Base-by-base conservation (phyloP, 805 yeast species). In the Wickerhamiella hasegawae region DNA sequence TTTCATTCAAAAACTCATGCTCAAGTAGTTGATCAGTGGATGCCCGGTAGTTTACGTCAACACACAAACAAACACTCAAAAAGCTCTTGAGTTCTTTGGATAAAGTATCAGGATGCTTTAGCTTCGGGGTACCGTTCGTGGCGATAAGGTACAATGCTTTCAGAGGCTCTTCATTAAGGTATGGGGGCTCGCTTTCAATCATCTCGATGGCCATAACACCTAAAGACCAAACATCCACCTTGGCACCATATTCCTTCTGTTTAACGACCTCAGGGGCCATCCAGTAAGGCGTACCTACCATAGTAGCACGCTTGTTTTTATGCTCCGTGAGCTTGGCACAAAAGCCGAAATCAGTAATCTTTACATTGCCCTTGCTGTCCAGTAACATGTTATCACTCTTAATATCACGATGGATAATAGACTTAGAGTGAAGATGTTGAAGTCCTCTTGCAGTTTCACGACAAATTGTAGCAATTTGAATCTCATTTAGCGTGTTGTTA, bases 391-490 rank as follows among this genome's bases (percentile, higher is more conserved):
- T 90, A 45, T 93, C 99, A 1, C 94, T 83, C 58, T 90, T 90
- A 52, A 90, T 93, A 55, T 90, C 99, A 45, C 99, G 68, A 56
- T 90, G 99, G 45, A 90, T 90, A 42, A 90, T 83, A 50, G 83
- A 82, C 55, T 84, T 87, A 42, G 75, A 73, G 56, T 90, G 99
- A 52, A 90, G 65, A 57, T 82, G 92, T 53, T 82, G 83, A 45
- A 90, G 67, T 5, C 99, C 99, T 55, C 76, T 75, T 18, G 85
- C 70, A 0, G 96, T 83, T 54, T 90, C 98, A 40, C 69, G 65
- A 56, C 95, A 87, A 35, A 90, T 83, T 3, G 85, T 73, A 2
- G 96, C 81, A 44, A 92, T 90, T 58, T 92, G 98, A 34, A 73
- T 70, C 56, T 90, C 99, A 14, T 70, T 68, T 46, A 90, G 59